Evolutionary conservation across 2,329 filamentous ascomycete species (phyloP).

Genomic region (Aspergillus quadrilineatus): DNA sequence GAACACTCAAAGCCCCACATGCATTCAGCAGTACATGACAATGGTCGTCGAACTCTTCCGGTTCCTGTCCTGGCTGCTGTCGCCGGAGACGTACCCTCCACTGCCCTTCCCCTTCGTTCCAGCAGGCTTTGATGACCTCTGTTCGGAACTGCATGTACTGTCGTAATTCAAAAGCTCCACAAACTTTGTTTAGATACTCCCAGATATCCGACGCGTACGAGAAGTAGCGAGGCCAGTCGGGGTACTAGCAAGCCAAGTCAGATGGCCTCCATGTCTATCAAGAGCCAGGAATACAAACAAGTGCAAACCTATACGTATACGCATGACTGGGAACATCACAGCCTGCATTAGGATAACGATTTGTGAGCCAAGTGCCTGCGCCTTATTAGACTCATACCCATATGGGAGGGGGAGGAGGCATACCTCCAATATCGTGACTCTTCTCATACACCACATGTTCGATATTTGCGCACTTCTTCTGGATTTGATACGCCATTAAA

Average conservation of each 20-base stretch:
- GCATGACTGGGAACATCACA: constrained; percentile 13
- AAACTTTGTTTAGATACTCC: constrained; percentile 1
- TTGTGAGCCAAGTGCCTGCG: constrained; percentile 16
- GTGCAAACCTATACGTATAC: constrained; percentile 1
- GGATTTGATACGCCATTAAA: constrained; percentile 10
- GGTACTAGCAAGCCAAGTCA: neutral
- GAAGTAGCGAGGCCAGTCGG: constrained; percentile 3
- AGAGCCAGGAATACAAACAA: neutral
- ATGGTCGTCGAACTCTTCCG: neutral
- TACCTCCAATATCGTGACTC: constrained; percentile 5
- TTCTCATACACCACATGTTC: constrained; percentile 11
- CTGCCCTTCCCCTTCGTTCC: neutral
- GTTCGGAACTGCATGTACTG: constrained; percentile 3
- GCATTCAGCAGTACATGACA: constrained; percentile 13
- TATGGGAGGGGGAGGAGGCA: no score
- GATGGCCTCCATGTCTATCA: neutral
- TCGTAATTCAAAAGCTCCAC: neutral
- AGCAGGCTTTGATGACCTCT: neutral
- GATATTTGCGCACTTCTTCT: neutral
- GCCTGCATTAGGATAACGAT: constrained; percentile 18
- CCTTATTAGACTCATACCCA: neutral
- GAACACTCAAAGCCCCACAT: constrained; percentile 1
- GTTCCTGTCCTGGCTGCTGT: neutral
- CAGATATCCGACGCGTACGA: constrained; percentile 7
- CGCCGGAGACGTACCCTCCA: constrained; percentile 2